Conservation (phyloP, 2,329 filamentous ascomycete species). For the Fusarium piperis region DNA sequence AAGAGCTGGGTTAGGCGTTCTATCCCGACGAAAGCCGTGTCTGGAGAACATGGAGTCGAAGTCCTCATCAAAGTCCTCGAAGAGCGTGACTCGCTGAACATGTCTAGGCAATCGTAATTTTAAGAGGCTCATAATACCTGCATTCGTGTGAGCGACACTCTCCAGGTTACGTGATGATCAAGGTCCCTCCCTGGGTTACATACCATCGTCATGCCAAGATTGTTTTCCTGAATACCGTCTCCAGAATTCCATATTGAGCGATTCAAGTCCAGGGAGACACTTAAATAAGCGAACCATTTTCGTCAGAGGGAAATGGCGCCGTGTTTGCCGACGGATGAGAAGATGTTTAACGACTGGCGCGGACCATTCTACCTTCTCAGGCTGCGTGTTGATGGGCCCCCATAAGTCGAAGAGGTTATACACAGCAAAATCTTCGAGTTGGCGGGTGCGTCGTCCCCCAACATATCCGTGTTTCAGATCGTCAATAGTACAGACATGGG, state of each 20-base stretch:
- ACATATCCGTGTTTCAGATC: conserved; percentile 45
- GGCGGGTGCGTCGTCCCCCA: conserved; percentile 36
- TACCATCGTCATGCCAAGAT: too few relatives aligned
- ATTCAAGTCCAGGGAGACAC: background rate
- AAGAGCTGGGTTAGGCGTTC: conserved; percentile 36
- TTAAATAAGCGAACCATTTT: too few relatives aligned
- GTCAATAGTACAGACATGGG: conserved; percentile 20
- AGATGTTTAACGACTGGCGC: conserved; percentile 47
- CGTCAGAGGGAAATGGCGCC: too few relatives aligned
- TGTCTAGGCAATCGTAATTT: too few relatives aligned
- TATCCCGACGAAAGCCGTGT: conserved; percentile 37
- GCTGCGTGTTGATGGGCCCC: too few relatives aligned
- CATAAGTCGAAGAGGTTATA: too few relatives aligned
- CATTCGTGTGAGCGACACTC: too few relatives aligned
- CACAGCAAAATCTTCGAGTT: background rate
- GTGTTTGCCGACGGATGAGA: conserved; percentile 50
- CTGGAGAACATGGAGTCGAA: background rate
- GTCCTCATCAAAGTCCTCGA: background rate
- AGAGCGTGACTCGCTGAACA: background rate
- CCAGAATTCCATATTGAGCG: background rate
- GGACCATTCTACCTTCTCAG: too few relatives aligned
- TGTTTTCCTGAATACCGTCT: background rate
- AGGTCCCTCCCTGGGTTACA: too few relatives aligned
- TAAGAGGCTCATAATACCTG: too few relatives aligned
- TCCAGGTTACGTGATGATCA: too few relatives aligned